Conservation (phyloP, 192 early-diverging fungal species). For the Coemansia sp. region DNA sequence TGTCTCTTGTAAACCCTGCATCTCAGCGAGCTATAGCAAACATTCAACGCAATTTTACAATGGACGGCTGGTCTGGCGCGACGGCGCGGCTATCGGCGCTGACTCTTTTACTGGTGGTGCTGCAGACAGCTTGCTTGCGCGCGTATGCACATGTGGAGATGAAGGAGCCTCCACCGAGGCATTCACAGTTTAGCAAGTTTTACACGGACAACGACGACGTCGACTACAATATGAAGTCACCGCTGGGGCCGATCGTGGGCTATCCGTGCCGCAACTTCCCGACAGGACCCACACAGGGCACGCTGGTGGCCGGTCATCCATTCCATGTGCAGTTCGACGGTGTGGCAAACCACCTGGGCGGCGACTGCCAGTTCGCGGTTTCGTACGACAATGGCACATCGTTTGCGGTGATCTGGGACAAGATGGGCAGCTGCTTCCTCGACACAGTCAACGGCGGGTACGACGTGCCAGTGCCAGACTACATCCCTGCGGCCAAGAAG, state of each 20-base stretch:
- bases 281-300: slow-evolving; percentile 34
- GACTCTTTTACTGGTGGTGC: not conserved
- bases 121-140: not conserved
- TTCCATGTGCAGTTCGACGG: slow-evolving; percentile 56
- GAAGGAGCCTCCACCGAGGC: slow-evolving; percentile 49
- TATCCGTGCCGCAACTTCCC: slow-evolving; percentile 52
- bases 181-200: slow-evolving; percentile 50
- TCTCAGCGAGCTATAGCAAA: too few species aligned
- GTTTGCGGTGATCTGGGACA: slow-evolving; percentile 63
- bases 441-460: slow-evolving; percentile 42
- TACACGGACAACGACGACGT: slow-evolving; percentile 50
- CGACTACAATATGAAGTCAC: slow-evolving; percentile 55
- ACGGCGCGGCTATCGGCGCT: not conserved
- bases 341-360: slow-evolving; percentile 60
- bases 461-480: slow-evolving; percentile 60
- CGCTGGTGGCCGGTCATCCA: slow-evolving; percentile 53
- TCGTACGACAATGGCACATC: slow-evolving; percentile 62
- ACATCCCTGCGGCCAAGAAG: slow-evolving; percentile 56
- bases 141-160: slow-evolving; percentile 41
- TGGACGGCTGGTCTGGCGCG: too few species aligned
- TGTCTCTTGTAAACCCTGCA: too few species aligned
- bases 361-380: slow-evolving; percentile 70
- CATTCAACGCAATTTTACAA: too few species aligned
- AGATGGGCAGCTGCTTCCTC: slow-evolving; percentile 47
- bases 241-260: slow-evolving; percentile 42